Conservation (phyloP, 2,329 filamentous ascomycete genomes). For the Xylariaceae sp. region DNA sequence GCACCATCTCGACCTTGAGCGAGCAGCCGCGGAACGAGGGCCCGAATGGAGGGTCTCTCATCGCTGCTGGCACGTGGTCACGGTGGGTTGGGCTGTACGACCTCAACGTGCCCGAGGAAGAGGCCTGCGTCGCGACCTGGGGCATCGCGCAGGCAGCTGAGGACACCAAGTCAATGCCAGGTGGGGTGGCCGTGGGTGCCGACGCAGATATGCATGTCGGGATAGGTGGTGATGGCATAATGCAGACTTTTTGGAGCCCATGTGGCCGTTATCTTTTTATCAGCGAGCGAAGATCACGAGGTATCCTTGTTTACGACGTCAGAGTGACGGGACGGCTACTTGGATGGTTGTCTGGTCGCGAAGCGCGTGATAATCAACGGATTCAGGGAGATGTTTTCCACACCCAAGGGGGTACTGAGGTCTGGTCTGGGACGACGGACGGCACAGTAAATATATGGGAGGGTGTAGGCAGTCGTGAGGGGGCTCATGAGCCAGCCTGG, state of each 20-base stretch:
- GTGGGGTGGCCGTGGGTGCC: background rate
- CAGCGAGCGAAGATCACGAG: constrained; percentile 52
- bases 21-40: constrained; percentile 34
- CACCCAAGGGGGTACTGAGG: constrained; percentile 41
- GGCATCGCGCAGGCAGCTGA: constrained; percentile 50
- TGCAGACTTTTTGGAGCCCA: constrained; percentile 57
- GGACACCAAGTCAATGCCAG: background rate
- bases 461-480: constrained; percentile 44
- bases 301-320: constrained; percentile 59
- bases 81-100: constrained; percentile 61
- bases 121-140: constrained; percentile 55
- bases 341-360: constrained; percentile 46
- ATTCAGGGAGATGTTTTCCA: constrained; percentile 52
- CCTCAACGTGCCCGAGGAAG: constrained; percentile 40
- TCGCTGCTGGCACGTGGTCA: constrained; percentile 62
- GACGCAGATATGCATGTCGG: constrained; percentile 23
- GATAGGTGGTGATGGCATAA: constrained; percentile 58
- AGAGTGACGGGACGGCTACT: constrained; percentile 55
- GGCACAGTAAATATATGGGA: constrained; percentile 58
- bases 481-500: constrained; percentile 42
- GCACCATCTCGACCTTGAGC: constrained; percentile 54
- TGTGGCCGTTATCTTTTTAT: constrained; percentile 61
- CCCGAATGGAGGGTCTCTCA: constrained; percentile 31
- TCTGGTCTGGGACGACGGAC: constrained; percentile 56
- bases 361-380: constrained; percentile 50